Evolutionary conservation across 208 protist genomes (phyloP).

Genomic region (Phytomonas serpens): DNA sequence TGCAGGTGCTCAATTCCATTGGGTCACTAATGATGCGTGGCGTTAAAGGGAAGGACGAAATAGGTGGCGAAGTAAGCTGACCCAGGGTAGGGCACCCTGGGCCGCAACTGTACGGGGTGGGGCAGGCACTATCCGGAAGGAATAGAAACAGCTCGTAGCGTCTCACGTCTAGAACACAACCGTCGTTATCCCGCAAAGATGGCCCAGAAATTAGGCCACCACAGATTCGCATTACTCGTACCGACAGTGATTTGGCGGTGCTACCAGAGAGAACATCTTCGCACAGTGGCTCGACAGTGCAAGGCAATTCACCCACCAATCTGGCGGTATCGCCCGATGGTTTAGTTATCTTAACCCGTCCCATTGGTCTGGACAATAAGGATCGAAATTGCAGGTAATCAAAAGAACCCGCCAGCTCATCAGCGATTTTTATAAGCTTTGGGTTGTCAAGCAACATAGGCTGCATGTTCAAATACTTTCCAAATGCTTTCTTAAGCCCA

Average conservation of each 20-base stretch:
- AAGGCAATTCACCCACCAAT: conserved; percentile 59
- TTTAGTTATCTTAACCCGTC: neutral
- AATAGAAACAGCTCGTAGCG: conserved; percentile 76
- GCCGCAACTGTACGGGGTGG: conserved; percentile 44
- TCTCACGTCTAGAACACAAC: conserved; percentile 32
- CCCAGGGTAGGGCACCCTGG: conserved; percentile 51
- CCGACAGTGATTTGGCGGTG: conserved; percentile 27
- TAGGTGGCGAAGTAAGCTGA: conserved; percentile 45
- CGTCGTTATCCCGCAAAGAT: conserved; percentile 17
- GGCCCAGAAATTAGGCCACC: conserved; percentile 43
- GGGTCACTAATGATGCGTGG: conserved; percentile 52
- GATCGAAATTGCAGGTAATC: neutral
- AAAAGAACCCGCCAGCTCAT: neutral
- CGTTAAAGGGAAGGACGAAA: conserved; percentile 58
- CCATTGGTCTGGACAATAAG: neutral
- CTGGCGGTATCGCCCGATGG: neutral
- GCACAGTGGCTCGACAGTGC: conserved; percentile 44
- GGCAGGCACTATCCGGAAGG: conserved; percentile 38
- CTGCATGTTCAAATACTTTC: conserved; percentile 55
- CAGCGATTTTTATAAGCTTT: conserved; percentile 15
- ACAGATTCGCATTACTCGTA: conserved; percentile 73
- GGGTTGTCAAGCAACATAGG: conserved; percentile 55
- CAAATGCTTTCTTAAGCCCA: conserved; percentile 32
- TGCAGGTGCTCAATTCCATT: conserved; percentile 48
- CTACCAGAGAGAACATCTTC: conserved; percentile 31